Evolutionary conservation across 768 basidiomycete genomes (phyloP), one percentile per base, ranked within the genome.

Genomic region (Lactarius trivialis): DNA sequence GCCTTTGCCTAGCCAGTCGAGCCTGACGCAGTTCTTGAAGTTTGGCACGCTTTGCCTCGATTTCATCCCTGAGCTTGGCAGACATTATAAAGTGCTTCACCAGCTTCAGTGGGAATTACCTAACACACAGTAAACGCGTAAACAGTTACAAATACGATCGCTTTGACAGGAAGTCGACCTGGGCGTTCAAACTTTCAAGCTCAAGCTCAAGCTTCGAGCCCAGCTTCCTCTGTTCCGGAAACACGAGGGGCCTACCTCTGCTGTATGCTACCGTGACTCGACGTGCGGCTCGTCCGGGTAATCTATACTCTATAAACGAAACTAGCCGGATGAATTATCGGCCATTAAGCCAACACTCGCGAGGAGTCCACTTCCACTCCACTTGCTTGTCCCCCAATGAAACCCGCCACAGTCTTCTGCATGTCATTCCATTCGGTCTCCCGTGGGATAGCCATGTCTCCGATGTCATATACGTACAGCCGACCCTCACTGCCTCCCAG

Each of bases 351-450:
- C 50, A 78, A 68, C 61, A 74, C 70, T 19, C 73, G 65, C 54
- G 68, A 61, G 2, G 74, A 73, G 45, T 68, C 71, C 7, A 67
- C 54, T 37, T 64, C 75, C 2, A 67, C 62, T n/a, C 76, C 79
- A 50, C 74, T 77, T 51, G 71, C 55, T 53, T 76, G 75, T 26
- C 66, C 85, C 14, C 81, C 81, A 21, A 68, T 69, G 66, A 95
- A 81, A 1, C 86, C 86, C 21, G 88, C 82, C 11, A 98, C 71
- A 9, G 87, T 90, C 78, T 89, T 89, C 73, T 96, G 92, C 79
- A 98, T 74, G 65, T 97, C 93, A 3, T 85, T 82, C 96, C 96
- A 98, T 73, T 98, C 96, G 6, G 84, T 81, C 74, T 98, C 96
- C 60, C 91, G 77, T 1, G 95, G 91, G 26, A 90, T 79, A 0